Conservation (phyloP, 352 stramenopile genomes). For the Pythium graminicola region DNA sequence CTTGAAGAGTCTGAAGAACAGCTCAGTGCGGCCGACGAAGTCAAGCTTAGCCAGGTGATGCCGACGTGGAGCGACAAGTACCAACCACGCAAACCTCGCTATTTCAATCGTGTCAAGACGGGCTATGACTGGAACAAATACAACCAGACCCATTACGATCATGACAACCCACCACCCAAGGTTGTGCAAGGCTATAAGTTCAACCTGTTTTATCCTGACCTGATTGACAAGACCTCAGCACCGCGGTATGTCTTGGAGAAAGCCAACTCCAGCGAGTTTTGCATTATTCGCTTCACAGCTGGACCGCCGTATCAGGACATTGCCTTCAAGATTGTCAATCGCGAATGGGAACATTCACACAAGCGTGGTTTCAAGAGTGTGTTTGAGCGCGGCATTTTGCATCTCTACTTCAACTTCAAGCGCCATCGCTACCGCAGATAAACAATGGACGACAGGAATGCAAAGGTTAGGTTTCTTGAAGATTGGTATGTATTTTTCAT, state of each 20-base stretch:
- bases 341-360: conserved; percentile 96
- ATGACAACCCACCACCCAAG: conserved; percentile 99
- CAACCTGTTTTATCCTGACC: conserved; percentile 99
- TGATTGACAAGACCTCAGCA: conserved; percentile 95
- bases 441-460: conserved; percentile 4
- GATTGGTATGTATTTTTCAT: conserved; percentile 1
- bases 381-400: conserved; percentile 97
- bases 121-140: conserved; percentile 99
- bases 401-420: conserved; percentile 99
- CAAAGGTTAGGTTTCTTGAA: neutral
- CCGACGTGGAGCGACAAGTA: conserved; percentile 96
- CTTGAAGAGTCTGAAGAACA: conserved; percentile 62
- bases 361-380: conserved; percentile 97
- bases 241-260: conserved; percentile 95
- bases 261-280: conserved; percentile 92
- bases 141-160: conserved; percentile 99
- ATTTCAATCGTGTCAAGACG: conserved; percentile 99
- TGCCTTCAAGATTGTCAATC: conserved; percentile 99
- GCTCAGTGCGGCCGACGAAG: conserved; percentile 90
- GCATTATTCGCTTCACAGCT: conserved; percentile 97
- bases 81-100: conserved; percentile 95
- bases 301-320: conserved; percentile 99
- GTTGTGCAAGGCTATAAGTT: conserved; percentile 99
- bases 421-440: conserved; percentile 95
- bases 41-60: conserved; percentile 52